Percentiles rank a stretch among this genome's conserved stretches.
These are phyloP conservation scores for Trichoderma endophyticum DNA, from an alignment of 2,329 filamentous ascomycete genomes.

Conservation along the genomic window DNA sequence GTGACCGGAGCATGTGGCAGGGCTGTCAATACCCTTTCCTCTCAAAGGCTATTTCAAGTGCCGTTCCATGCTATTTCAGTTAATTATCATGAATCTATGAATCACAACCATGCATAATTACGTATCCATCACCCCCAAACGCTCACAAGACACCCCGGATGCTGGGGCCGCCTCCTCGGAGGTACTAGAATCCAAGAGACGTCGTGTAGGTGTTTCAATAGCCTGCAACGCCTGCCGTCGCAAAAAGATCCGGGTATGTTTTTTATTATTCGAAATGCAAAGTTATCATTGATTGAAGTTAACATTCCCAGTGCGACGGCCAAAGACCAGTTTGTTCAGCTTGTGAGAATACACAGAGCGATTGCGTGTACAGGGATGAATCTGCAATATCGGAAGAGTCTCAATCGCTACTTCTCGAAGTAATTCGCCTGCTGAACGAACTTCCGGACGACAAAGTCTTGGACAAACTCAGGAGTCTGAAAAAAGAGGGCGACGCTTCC, in stretches of 20 bases:
- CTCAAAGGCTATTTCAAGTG: neutral
- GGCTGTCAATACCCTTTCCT: neutral
- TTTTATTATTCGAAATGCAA: neutral
- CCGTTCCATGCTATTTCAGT: neutral
- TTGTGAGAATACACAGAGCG: neutral
- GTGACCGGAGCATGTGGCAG: neutral
- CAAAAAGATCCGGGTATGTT: neutral
- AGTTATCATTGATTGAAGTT: neutral
- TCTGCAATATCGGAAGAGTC: neutral
- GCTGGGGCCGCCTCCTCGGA: neutral
- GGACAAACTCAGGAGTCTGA: neutral
- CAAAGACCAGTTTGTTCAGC: neutral
- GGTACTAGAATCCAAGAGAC: neutral
- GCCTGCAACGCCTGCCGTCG: neutral
- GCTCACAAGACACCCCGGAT: neutral
- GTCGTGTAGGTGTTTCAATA: neutral
- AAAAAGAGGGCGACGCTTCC: neutral
- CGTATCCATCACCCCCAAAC: neutral
- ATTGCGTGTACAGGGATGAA: neutral
- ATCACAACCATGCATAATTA: neutral
- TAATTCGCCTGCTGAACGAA: neutral
- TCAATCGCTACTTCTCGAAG: neutral
- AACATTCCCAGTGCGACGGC: neutral
- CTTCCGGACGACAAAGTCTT: neutral
- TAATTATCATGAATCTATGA: neutral